A percentile compares a stretch with the other conserved stretches of the same genome.
These are phyloP conservation scores for Lomentospora prolificans DNA, from an alignment of 2,329 filamentous ascomycete genomes.

Conservation along the genomic window DNA sequence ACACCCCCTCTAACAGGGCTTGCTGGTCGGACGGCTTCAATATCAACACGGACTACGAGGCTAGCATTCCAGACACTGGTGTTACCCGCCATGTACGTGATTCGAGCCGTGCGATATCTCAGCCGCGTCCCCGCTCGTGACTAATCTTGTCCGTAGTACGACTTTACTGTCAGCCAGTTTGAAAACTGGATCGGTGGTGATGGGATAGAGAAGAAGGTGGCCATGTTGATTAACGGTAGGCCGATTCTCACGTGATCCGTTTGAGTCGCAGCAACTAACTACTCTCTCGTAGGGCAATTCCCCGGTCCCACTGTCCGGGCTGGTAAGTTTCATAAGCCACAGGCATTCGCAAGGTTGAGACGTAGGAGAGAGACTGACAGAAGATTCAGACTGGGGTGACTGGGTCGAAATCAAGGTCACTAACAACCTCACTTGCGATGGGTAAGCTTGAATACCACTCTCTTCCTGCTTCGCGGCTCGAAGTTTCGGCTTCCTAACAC, in stretches of 20 bases:
- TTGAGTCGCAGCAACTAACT: background rate
- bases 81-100: constrained; percentile 11
- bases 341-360: background rate
- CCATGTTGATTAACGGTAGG: constrained; percentile 17
- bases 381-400: constrained; percentile 34
- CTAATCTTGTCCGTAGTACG: constrained; percentile 10
- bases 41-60: constrained; percentile 19
- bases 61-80: constrained; percentile 22
- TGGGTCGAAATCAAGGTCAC: constrained; percentile 48
- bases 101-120: background rate
- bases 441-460: constrained; percentile 14
- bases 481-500: background rate
- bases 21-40: constrained; percentile 19
- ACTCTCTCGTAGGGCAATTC: constrained; percentile 9
- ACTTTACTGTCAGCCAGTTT: constrained; percentile 12
- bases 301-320: constrained; percentile 13
- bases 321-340: background rate
- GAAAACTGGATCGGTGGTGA: constrained; percentile 12
- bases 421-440: constrained; percentile 48
- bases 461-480: background rate
- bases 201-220: constrained; percentile 13
- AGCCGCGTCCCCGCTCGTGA: background rate
- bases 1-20: constrained; percentile 15
- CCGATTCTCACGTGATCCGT: background rate
- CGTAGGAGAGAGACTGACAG: constrained; percentile 13